Evolutionary conservation across 2,329 filamentous ascomycete genomes (phyloP).

Genomic region (Ophiostoma triangulosporum): DNA sequence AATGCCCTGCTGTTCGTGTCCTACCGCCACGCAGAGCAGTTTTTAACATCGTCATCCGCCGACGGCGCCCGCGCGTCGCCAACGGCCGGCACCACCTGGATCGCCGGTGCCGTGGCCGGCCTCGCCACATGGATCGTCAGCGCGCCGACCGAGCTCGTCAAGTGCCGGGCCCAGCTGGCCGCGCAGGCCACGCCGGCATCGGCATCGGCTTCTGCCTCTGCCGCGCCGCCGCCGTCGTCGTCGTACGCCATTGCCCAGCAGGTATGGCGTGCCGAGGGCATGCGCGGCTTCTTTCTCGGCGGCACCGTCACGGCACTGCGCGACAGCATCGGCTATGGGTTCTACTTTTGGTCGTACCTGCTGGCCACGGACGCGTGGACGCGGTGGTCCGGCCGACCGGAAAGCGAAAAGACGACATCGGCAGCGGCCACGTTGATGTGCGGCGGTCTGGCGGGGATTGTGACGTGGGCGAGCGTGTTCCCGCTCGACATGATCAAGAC

Average conservation of each 20-base stretch:
- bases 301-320: constrained; percentile 69
- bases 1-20: constrained; percentile 83
- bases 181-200: not conserved
- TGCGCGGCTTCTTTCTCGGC: constrained; percentile 66
- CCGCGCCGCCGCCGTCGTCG: constrained; percentile 25
- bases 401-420: constrained; percentile 7
- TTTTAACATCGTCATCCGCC: constrained; percentile 33
- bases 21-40: constrained; percentile 69
- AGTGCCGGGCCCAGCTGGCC: constrained; percentile 71
- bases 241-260: constrained; percentile 51
- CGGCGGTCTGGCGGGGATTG: constrained; percentile 74
- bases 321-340: constrained; percentile 88
- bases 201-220: constrained; percentile 7
- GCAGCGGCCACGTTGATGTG: constrained; percentile 55
- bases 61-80: constrained; percentile 19
- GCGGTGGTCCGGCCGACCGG: not conserved
- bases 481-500: constrained; percentile 90
- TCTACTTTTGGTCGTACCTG: constrained; percentile 94
- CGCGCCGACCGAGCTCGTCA: constrained; percentile 80
- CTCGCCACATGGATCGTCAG: constrained; percentile 76
- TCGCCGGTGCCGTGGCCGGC: constrained; percentile 69
- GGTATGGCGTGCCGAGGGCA: constrained; percentile 40
- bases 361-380: constrained; percentile 42
- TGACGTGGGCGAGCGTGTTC: constrained; percentile 83
- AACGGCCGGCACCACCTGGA: constrained; percentile 51